Percentiles rank a stretch among this genome's conserved stretches.
phyloP scores from a whole-genome alignment of 2,329 filamentous ascomycete species.

The Sporothrix protearum region DNA sequence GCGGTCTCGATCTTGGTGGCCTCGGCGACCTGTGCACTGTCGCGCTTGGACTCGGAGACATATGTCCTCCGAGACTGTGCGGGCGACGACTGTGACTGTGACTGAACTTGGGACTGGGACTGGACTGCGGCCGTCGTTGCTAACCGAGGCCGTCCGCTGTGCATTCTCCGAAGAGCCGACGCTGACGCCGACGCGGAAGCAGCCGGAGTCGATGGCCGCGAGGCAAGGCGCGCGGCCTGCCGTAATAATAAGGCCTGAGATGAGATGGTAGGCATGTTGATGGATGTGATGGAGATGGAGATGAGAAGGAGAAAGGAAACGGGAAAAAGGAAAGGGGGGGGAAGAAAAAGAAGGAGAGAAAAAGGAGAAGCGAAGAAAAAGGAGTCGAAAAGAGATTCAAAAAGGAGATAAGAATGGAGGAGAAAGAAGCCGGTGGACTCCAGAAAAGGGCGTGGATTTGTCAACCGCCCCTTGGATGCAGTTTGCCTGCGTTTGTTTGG shows the following conservation, averaged over 20 bases:
- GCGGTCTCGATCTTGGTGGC: slow-evolving; percentile 71
- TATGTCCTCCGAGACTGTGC: slow-evolving; percentile 54
- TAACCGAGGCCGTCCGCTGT: slow-evolving; percentile 35
- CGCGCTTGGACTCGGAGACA: slow-evolving; percentile 77
- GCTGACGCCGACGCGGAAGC: slow-evolving; percentile 34
- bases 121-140: slow-evolving; percentile 7
- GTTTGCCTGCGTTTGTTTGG: neutral
- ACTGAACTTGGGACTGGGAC: slow-evolving; percentile 25
- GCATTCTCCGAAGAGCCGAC: slow-evolving; percentile 36
- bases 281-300: slow-evolving; percentile 4
- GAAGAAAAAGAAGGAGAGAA: neutral
- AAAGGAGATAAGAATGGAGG: neutral
- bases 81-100: too few species aligned
- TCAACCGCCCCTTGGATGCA: slow-evolving; percentile 14
- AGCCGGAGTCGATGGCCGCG: slow-evolving; percentile 35
- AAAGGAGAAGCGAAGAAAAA: neutral
- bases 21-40: slow-evolving; percentile 78
- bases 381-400: slow-evolving; percentile 5
- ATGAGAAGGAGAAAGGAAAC: neutral
- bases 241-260: slow-evolving; percentile 39
- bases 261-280: slow-evolving; percentile 23
- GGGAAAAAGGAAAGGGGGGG: neutral
- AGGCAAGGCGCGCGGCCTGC: slow-evolving; percentile 64
- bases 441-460: slow-evolving; percentile 17
- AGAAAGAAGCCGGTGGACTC: neutral